Base-by-base conservation (phyloP, 2,329 filamentous ascomycete genomes). In the Talaromyces islandicus region DNA sequence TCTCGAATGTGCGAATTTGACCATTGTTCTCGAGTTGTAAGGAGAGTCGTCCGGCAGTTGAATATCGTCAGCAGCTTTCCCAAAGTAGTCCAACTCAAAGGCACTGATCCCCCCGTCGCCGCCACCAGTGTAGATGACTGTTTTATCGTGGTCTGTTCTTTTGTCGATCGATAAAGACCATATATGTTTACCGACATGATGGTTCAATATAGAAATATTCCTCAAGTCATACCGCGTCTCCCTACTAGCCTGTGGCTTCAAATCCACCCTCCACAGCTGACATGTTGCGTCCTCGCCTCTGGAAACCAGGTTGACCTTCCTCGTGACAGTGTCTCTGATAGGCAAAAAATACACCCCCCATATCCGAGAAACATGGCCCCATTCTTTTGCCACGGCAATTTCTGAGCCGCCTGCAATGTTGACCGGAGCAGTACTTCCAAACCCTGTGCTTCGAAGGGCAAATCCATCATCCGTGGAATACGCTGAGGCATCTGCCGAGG, bases 341-440 rank as follows among this genome's bases (percentile, higher is more conserved):
- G 68, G 71, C 0, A 86, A 75, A 65, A 97, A 94, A 58, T 83
- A 82, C 9, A 96, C 85, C 52, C 86, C 84, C 94, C 94, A 99
- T 65, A 99, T 96, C 60, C 94, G 85, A 7, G 93, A 96, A 3
- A 83, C 76, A 73, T 99, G 94, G 0, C 89, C 93, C 88, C 94
- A 96, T 1, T 83, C 87, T 51, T 87, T 85, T 0, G 90, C 89
- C 14, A 95, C 68, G 64, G 76, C 83, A 32, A 81, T 82, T 53
- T 77, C 73, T 3, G 69, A 68, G 5, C 73, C 73, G 19, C 74
- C 65, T 14, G 71, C 69, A 38, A 67, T 65, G 21, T 71, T 68
- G 24, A 69, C 68, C 4, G 63, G 63, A 24, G 58, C 57, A 38
- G 75, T 77, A 19, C 77, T 76, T 0, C 83, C 84, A 66, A 90